phyloP scores from a whole-genome alignment of 2,329 filamentous ascomycete species.

The Geosmithia flava region DNA sequence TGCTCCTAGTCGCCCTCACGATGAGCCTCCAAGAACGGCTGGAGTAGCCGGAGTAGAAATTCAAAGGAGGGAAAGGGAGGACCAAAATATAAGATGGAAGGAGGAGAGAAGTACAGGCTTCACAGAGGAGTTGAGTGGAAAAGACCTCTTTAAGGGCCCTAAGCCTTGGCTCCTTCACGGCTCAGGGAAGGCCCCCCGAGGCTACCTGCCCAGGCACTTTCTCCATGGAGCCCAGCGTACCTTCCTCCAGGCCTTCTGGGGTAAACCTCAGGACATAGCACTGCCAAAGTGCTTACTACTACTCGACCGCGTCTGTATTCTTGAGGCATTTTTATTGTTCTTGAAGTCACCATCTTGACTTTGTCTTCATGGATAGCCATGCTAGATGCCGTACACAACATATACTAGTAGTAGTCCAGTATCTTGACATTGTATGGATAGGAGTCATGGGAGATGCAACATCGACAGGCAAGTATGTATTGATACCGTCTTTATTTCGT shows the following conservation, averaged over 20 bases:
- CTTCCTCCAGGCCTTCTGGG: constrained; percentile 4
- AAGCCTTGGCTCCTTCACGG: background rate
- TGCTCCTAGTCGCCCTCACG: background rate
- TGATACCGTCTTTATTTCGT: no score
- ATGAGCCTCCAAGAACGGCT: background rate
- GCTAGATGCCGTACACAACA: no score
- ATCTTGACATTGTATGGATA: no score
- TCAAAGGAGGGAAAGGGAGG: background rate
- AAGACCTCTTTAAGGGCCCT: background rate
- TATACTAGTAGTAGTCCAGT: no score
- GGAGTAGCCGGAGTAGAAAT: background rate
- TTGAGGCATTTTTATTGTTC: no score
- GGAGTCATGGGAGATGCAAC: no score
- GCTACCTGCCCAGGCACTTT: background rate
- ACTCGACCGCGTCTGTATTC: no score
- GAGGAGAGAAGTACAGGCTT: background rate
- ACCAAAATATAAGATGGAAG: background rate
- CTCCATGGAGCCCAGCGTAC: background rate
- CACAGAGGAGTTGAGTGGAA: background rate
- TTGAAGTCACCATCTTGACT: no score
- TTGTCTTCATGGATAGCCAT: no score
- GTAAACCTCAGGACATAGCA: background rate
- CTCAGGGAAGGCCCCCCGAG: background rate
- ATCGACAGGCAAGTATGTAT: no score
- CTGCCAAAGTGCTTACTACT: background rate